Conservation (phyloP, 1,284 basidiomycete genomes). For the Tremellales sp. region DNA sequence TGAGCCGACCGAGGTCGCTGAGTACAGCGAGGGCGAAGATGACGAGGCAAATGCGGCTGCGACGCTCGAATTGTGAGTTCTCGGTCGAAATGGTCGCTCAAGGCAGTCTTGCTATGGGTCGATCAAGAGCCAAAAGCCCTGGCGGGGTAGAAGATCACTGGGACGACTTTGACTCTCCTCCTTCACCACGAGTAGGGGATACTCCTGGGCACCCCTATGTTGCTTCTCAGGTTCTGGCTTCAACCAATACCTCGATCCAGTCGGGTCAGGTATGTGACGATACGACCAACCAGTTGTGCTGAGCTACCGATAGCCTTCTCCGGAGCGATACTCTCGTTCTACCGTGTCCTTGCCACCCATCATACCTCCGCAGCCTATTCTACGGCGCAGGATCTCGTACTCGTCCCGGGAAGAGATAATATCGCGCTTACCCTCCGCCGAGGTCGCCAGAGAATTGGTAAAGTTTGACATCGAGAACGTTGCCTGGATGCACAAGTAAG, state of each 20-base stretch:
- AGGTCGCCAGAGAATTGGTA: slow-evolving; percentile 11
- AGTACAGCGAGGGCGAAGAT: slow-evolving; percentile 1
- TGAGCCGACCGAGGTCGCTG: not conserved
- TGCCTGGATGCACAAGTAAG: slow-evolving; percentile 17
- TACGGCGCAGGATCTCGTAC: not conserved
- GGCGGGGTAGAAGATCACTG: slow-evolving; percentile 17
- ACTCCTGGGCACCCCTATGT: too few species aligned
- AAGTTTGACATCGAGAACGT: slow-evolving; percentile 19
- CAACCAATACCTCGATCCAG: too few species aligned
- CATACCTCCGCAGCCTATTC: too few species aligned
- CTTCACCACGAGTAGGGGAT: too few species aligned
- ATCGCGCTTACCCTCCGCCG: slow-evolving; percentile 6
- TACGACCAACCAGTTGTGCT: too few species aligned
- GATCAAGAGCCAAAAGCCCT: slow-evolving; percentile 14
- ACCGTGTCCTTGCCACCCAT: too few species aligned
- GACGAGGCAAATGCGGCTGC: slow-evolving; percentile 14
- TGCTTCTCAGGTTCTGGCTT: too few species aligned
- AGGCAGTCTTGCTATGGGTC: slow-evolving; percentile 17
- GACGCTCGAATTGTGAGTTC: slow-evolving; percentile 19
- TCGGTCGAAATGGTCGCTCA: not conserved
- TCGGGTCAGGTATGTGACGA: too few species aligned
- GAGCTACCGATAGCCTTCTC: too few species aligned
- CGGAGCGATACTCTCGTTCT: too few species aligned
- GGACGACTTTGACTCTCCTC: too few species aligned
- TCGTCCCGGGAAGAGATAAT: slow-evolving; percentile 6